A percentile compares a stretch with the other conserved stretches of the same genome.
phyloP scores from a whole-genome alignment of 257 asterid genomes.

The Paulownia fortunei region DNA sequence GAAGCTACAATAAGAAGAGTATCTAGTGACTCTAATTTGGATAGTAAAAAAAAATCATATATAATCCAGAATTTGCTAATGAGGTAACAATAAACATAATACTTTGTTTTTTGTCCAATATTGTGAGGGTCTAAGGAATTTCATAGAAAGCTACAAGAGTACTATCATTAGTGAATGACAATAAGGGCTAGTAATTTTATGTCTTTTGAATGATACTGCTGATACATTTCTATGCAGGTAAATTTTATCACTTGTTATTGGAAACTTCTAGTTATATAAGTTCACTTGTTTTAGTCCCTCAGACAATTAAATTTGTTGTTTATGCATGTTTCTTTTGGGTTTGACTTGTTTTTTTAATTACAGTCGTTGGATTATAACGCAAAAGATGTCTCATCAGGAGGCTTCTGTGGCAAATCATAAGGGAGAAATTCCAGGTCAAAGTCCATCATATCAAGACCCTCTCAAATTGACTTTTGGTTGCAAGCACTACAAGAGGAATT shows the following conservation, averaged over 20 bases:
- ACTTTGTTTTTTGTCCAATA: neutral
- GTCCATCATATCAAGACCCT: conserved; percentile 67
- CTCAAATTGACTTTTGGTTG: conserved; percentile 65
- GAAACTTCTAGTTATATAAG: conserved; percentile 7
- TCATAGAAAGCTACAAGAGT: neutral
- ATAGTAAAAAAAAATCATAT: conserved; percentile 57
- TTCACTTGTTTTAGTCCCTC: conserved; percentile 24
- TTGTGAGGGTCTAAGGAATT: neutral
- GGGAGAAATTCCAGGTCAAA: conserved; percentile 65
- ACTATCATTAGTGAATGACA: conserved; percentile 2
- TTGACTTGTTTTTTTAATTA: conserved; percentile 30
- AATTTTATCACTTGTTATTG: neutral
- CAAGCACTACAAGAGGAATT: conserved; percentile 79
- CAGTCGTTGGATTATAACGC: conserved; percentile 77
- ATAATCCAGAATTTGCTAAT: conserved; percentile 71
- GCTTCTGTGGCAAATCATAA: conserved; percentile 39
- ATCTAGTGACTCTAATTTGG: conserved; percentile 73
- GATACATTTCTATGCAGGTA: conserved; percentile 13
- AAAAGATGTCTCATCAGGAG: conserved; percentile 49
- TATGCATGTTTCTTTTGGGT: conserved; percentile 23
- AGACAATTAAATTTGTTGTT: conserved; percentile 8
- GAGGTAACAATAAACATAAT: conserved; percentile 56
- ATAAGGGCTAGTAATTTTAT: conserved; percentile 8
- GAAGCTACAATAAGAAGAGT: conserved; percentile 75
- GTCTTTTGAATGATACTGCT: conserved; percentile 15